A percentile compares a stretch with the other conserved stretches of the same genome.
Evolutionary conservation across 371 early-diverging fungal species (phyloP).

Genomic region (Dichotomocladium elegans): DNA sequence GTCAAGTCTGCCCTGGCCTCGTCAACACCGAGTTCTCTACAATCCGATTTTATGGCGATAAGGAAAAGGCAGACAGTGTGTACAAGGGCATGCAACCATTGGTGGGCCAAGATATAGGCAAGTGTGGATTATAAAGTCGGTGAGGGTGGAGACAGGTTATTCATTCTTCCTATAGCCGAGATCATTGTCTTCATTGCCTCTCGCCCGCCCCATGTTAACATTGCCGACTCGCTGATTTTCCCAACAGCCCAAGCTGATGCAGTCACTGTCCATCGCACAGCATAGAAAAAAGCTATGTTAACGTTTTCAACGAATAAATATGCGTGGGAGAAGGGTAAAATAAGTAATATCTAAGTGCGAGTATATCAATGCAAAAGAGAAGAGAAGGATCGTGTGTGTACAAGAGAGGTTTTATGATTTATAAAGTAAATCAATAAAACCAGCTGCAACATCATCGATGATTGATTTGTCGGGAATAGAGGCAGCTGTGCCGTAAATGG

Average conservation of each 20-base stretch:
- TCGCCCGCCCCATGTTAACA: constrained; percentile 79
- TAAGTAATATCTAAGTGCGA: too few species aligned
- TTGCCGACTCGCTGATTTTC: constrained; percentile 74
- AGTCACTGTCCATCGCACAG: constrained; percentile 25
- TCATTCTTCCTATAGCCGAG: constrained; percentile 48
- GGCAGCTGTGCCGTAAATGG: constrained; percentile 90
- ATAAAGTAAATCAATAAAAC: constrained; percentile 85
- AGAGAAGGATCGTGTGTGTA: neutral
- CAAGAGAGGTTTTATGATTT: constrained; percentile 45
- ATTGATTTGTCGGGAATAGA: constrained; percentile 82
- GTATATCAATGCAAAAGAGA: too few species aligned
- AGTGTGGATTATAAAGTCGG: neutral
- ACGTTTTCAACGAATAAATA: too few species aligned
- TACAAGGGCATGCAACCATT: constrained; percentile 78
- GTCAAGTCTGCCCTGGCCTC: constrained; percentile 65
- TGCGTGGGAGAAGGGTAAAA: too few species aligned
- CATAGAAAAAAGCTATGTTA: too few species aligned
- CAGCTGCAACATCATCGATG: constrained; percentile 79
- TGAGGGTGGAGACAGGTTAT: constrained; percentile 12
- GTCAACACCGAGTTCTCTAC: constrained; percentile 93
- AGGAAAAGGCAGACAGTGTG: constrained; percentile 71
- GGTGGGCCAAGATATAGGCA: constrained; percentile 67
- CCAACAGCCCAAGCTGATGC: constrained; percentile 77
- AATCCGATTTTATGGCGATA: constrained; percentile 81
- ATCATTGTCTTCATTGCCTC: constrained; percentile 81